Percentiles rank a stretch among this genome's conserved stretches.
Evolutionary conservation across 2,329 filamentous ascomycete genomes (phyloP).

Genomic region (Xylariaceae sp.): DNA sequence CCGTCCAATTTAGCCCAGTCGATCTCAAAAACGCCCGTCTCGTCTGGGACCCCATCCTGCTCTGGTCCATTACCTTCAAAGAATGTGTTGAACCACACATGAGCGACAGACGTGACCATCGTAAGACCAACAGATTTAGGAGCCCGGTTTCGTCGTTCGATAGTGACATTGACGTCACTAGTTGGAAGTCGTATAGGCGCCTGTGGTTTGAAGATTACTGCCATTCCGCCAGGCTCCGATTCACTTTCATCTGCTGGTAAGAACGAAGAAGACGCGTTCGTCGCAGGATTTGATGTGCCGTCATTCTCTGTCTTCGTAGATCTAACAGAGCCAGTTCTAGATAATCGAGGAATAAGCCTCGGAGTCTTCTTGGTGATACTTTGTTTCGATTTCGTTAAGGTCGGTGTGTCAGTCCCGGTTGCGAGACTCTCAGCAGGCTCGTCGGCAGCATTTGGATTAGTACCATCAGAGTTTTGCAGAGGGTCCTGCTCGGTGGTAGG

Average conservation of each 20-base stretch:
- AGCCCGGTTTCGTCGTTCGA: conserved; percentile 80
- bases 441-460: conserved; percentile 6
- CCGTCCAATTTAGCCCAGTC: conserved; percentile 76
- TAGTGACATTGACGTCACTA: conserved; percentile 84
- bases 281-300: conserved; percentile 1
- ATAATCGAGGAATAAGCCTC: conserved; percentile 19
- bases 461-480: conserved; percentile 16
- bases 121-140: conserved; percentile 74
- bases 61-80: conserved; percentile 82
- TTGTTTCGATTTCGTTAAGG: conserved; percentile 10
- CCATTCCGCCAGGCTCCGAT: conserved; percentile 59
- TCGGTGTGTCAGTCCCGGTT: conserved; percentile 9
- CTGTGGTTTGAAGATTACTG: conserved; percentile 72
- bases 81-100: conserved; percentile 95
- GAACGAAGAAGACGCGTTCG: conserved; percentile 18
- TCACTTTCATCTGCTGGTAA: conserved; percentile 29
- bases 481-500: conserved; percentile 30
- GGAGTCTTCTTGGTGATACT: conserved; percentile 11
- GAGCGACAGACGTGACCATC: conserved; percentile 88
- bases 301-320: not conserved
- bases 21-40: conserved; percentile 60
- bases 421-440: conserved; percentile 2
- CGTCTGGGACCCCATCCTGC: conserved; percentile 58
- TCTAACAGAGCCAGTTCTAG: conserved; percentile 10
- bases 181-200: conserved; percentile 67